phyloP scores from a whole-genome alignment of 2,329 filamentous ascomycete genomes.

The Beauveria varroae region DNA sequence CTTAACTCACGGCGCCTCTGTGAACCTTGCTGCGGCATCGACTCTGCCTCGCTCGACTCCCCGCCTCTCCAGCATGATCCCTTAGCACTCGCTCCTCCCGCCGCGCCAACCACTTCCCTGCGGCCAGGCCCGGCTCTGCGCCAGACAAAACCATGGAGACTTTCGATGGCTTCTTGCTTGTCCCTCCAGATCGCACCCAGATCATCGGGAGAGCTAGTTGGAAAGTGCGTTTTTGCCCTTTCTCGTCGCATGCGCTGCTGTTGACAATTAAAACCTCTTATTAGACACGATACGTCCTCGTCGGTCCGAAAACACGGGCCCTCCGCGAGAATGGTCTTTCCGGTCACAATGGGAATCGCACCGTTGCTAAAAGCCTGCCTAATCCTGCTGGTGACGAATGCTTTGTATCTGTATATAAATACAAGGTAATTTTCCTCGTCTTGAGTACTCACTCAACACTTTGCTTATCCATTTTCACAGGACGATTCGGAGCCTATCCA shows the following conservation, averaged over 20 bases:
- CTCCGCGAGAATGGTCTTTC: conserved; percentile 23
- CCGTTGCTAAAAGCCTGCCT: conserved; percentile 29
- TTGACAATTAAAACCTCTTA: neutral
- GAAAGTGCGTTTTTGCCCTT: conserved; percentile 37
- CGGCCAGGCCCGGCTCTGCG: conserved; percentile 2
- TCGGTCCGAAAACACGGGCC: conserved; percentile 33
- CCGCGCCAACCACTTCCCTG: conserved; percentile 5
- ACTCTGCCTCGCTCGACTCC: neutral
- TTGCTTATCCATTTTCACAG: conserved; percentile 23
- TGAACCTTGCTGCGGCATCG: neutral
- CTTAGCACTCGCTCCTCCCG: conserved; percentile 7
- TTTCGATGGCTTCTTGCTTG: conserved; percentile 39
- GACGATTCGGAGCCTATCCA: conserved; percentile 48
- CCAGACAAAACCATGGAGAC: conserved; percentile 24
- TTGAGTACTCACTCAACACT: no score
- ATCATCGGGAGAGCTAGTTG: conserved; percentile 43
- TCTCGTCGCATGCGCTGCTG: neutral
- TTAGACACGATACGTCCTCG: conserved; percentile 52
- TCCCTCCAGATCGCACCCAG: conserved; percentile 43
- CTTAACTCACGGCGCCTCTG: neutral
- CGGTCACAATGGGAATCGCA: conserved; percentile 27
- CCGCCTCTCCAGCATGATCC: conserved; percentile 11
- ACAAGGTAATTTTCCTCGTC: conserved; percentile 34
- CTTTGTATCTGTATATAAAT: conserved; percentile 48
- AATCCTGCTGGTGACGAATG: conserved; percentile 33